Conservation (phyloP, 1,284 basidiomycete genomes). For the Vanrija sp. region DNA sequence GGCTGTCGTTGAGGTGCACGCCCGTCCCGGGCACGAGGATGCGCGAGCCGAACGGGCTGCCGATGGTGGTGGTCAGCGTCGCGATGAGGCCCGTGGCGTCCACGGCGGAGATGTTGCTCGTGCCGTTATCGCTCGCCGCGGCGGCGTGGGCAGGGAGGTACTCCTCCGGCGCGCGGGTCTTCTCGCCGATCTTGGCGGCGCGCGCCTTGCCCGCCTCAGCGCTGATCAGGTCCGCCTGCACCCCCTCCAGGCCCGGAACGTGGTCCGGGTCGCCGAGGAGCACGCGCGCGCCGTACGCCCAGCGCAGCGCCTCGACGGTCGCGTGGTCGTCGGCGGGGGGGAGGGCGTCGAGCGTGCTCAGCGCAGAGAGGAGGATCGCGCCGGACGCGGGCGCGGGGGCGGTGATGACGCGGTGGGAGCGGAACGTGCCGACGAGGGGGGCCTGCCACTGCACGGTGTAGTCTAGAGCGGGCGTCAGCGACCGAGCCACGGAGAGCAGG, state of each 20-base stretch:
- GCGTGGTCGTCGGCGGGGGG: slow-evolving; percentile 26
- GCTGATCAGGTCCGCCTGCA: slow-evolving; percentile 25
- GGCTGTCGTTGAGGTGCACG: slow-evolving; percentile 42
- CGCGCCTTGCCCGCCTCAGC: background rate
- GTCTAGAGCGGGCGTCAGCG: slow-evolving; percentile 16
- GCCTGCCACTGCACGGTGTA: slow-evolving; percentile 28
- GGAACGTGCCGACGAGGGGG: slow-evolving; percentile 27
- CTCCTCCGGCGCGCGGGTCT: background rate
- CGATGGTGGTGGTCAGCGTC: slow-evolving; percentile 43
- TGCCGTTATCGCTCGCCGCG: slow-evolving; percentile 23
- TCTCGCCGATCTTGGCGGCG: background rate
- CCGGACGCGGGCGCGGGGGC: slow-evolving; percentile 42
- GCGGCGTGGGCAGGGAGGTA: background rate
- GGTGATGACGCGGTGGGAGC: slow-evolving; percentile 29
- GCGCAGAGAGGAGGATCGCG: slow-evolving; percentile 32
- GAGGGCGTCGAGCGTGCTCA: slow-evolving; percentile 29
- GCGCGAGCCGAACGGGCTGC: slow-evolving; percentile 35
- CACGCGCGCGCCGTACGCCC: slow-evolving; percentile 40
- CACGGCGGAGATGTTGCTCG: slow-evolving; percentile 40
- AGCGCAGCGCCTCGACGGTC: slow-evolving; percentile 31
- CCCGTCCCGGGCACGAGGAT: slow-evolving; percentile 43
- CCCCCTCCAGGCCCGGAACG: slow-evolving; percentile 24
- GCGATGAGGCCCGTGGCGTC: slow-evolving; percentile 36
- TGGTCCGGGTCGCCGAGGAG: slow-evolving; percentile 39
- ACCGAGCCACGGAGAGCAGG: too few species aligned